Evolutionary conservation across 2,329 filamentous ascomycete genomes (phyloP), one percentile per base, ranked within the genome.

Genomic region (Escovopsis sp.): DNA sequence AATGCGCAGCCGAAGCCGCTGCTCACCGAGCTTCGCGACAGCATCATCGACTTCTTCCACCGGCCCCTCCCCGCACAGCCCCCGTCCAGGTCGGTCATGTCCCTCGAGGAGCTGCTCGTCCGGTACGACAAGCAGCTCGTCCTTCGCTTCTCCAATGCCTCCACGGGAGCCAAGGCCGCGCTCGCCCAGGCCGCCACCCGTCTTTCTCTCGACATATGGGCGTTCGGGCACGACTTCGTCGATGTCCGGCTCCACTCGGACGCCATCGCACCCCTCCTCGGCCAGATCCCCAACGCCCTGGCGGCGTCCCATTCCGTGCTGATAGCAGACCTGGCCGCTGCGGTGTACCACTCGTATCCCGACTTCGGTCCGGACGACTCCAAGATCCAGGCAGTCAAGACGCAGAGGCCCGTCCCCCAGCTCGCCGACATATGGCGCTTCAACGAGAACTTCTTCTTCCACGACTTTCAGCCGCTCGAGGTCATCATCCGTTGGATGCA

Each of bases 401-500:
- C 11, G 8, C 21, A 25, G 21, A 25, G 21, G 7, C 8, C 21
- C 21, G 48, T 40, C 39, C 51, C 43, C 35, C 49, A 47, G 42
- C 58, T 44, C 29, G 46, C 41, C 15, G 35, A 53, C 43, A 32
- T 56, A 49, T 37, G 46, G 19, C 52, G 53, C 10, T 55, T 57
- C 37, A 50, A 61, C n/a, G 71, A 78, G 39, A 84, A 86, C 49
- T 65, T 93, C 27, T 96, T 94, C 62, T 96, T 98, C 60, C 72
- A 75, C 35, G 76, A 94, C 50, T 98, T 94, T 55, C 90, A 94
- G 50, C 85, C 87, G 2, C 65, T 92, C 16, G 76, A 80, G 3
- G 86, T 70, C 30, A 81, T 93, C 38, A 62, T 72, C n/a, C 82
- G 80, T 26, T 98, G 90, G 90, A 87, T 96, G 79, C 76, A 76